These are phyloP conservation scores for Rhodotorula glutinis DNA, from an alignment of 1,284 basidiomycete genomes.

Conservation along the genomic window DNA sequence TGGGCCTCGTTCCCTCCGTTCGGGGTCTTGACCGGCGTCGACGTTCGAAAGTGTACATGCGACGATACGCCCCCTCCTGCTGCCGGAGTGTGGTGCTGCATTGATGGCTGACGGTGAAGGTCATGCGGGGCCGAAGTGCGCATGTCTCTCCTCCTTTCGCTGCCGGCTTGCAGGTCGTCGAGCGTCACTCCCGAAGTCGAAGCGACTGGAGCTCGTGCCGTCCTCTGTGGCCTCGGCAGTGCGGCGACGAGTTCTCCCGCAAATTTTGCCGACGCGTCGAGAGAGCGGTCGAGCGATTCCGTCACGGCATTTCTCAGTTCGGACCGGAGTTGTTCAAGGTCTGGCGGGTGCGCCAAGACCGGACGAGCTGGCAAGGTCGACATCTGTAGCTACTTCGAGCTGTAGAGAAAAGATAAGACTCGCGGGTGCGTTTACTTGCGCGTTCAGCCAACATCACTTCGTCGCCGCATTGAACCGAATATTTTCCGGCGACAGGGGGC, in stretches of 20 bases:
- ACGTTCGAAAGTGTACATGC: slow-evolving; percentile 29
- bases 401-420: no score
- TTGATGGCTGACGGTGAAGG: neutral
- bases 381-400: no score
- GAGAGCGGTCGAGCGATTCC: slow-evolving; percentile 14
- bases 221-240: slow-evolving; percentile 10
- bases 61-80: neutral
- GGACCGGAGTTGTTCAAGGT: slow-evolving; percentile 4
- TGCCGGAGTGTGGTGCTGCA: neutral
- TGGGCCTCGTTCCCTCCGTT: neutral
- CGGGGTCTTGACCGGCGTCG: slow-evolving; percentile 21
- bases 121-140: neutral
- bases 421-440: no score
- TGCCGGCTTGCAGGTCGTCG: neutral
- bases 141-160: neutral
- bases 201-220: neutral
- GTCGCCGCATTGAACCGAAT: no score
- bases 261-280: slow-evolving; percentile 34
- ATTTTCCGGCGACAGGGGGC: no score
- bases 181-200: neutral
- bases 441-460: no score
- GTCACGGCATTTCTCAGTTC: slow-evolving; percentile 8
- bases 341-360: neutral
- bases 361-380: neutral
- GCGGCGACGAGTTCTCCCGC: slow-evolving; percentile 32